A percentile compares a stretch with the other conserved stretches of the same genome.
These are phyloP conservation scores for Fusarium aywerte DNA, from an alignment of 2,329 filamentous ascomycete genomes.

Conservation along the genomic window DNA sequence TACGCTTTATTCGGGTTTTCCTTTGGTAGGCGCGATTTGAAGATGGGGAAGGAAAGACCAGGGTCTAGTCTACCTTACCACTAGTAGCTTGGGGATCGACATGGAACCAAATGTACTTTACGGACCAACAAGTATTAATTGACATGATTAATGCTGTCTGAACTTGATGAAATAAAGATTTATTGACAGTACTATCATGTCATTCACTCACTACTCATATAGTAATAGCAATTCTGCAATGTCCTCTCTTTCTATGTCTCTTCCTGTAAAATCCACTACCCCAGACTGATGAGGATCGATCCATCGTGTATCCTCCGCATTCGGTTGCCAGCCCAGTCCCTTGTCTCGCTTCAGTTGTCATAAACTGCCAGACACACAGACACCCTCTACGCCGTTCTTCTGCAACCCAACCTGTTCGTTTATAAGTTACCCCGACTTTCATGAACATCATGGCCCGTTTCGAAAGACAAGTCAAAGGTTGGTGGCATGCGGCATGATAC, in stretches of 20 bases:
- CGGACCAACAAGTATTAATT: background rate
- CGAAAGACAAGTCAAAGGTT: background rate
- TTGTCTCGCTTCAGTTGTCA: constrained; percentile 22
- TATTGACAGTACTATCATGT: background rate
- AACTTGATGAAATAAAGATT: background rate
- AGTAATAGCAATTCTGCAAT: no score
- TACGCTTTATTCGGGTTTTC: constrained; percentile 37
- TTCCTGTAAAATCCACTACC: background rate
- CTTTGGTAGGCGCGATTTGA: constrained; percentile 14
- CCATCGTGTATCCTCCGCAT: constrained; percentile 33
- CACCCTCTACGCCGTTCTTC: constrained; percentile 3
- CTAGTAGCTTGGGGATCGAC: background rate
- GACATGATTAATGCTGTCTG: background rate
- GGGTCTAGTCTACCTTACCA: background rate
- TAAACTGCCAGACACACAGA: constrained; percentile 14
- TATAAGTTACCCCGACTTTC: background rate
- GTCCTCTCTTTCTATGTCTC: background rate
- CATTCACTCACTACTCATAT: background rate
- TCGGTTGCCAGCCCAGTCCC: background rate
- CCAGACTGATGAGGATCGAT: background rate
- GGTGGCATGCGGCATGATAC: constrained; percentile 1
- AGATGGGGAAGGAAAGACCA: constrained; percentile 23
- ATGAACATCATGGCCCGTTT: background rate
- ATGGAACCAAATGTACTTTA: background rate
- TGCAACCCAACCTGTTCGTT: constrained; percentile 11